These are phyloP conservation scores for Pythium folliculosum DNA, from an alignment of 352 stramenopile species.

Conservation along the genomic window DNA sequence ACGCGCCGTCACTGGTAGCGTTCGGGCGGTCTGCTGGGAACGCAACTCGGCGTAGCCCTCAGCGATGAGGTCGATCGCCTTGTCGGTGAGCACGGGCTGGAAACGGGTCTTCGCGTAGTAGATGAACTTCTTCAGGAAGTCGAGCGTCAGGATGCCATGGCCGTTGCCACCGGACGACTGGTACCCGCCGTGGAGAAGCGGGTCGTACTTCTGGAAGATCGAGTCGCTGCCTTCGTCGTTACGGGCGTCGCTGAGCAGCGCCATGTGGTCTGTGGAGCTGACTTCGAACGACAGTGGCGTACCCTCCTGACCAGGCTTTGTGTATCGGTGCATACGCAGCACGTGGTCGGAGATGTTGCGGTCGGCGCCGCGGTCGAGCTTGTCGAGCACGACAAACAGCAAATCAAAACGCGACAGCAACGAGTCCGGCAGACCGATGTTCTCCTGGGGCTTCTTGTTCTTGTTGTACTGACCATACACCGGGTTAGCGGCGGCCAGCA, in stretches of 20 bases:
- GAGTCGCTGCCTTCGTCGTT: constrained; percentile 76
- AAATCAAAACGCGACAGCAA: constrained; percentile 99
- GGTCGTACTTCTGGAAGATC: constrained; percentile 92
- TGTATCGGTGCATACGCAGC: constrained; percentile 96
- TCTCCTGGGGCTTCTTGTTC: constrained; percentile 97
- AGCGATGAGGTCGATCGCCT: constrained; percentile 93
- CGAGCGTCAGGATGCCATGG: constrained; percentile 90
- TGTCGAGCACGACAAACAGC: constrained; percentile 99
- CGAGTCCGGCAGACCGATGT: constrained; percentile 99
- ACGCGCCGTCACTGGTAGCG: constrained; percentile 96
- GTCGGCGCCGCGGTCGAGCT: constrained; percentile 94
- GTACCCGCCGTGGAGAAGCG: constrained; percentile 80
- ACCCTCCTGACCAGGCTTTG: constrained; percentile 81
- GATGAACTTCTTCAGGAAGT: constrained; percentile 99
- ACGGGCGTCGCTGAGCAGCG: constrained; percentile 57
- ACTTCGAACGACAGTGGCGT: constrained; percentile 88
- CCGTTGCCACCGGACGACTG: constrained; percentile 50
- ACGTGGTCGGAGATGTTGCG: constrained; percentile 97
- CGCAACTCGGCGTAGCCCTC: constrained; percentile 97
- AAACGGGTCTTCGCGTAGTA: constrained; percentile 98
- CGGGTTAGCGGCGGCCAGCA: constrained; percentile 98
- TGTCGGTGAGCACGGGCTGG: constrained; percentile 83
- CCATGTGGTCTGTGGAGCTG: constrained; percentile 80
- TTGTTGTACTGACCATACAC: constrained; percentile 99
- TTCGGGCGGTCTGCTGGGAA: constrained; percentile 92